These are phyloP conservation scores for Trichoderma virens DNA, from an alignment of 495 filamentous ascomycete species.

Conservation along the genomic window DNA sequence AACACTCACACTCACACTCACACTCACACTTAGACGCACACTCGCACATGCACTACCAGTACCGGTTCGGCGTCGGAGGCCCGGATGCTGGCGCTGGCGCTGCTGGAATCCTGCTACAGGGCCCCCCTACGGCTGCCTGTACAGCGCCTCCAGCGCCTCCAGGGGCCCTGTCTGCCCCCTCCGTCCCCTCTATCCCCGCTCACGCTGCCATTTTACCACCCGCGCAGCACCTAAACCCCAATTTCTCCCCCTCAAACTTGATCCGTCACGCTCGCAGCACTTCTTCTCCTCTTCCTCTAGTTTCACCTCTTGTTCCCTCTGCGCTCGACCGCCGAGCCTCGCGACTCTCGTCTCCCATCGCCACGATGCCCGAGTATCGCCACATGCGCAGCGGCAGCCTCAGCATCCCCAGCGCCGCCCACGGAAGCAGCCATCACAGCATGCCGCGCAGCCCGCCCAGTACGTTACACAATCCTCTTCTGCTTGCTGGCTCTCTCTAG, in stretches of 20 bases:
- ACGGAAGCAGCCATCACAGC: slow-evolving; percentile 24
- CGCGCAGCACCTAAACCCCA: not conserved
- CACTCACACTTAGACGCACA: no score
- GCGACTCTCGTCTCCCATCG: slow-evolving; percentile 4
- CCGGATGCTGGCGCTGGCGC: not conserved
- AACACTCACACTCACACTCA: no score
- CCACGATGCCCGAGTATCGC: slow-evolving; percentile 11
- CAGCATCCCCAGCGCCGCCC: slow-evolving; percentile 13
- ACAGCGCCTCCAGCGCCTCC: not conserved
- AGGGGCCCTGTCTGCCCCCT: not conserved
- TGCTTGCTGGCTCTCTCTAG: not conserved
- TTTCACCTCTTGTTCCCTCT: not conserved
- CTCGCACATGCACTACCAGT: not conserved
- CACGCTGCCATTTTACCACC: not conserved
- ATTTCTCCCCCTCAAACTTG: not conserved
- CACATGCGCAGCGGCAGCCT: slow-evolving; percentile 15
- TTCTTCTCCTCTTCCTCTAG: slow-evolving; percentile 2
- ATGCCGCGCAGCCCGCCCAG: slow-evolving; percentile 72
- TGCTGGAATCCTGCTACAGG: not conserved
- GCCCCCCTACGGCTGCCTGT: not conserved
- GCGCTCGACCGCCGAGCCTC: not conserved
- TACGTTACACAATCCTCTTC: slow-evolving; percentile 31
- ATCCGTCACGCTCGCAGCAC: slow-evolving; percentile 4
- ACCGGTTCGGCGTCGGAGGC: not conserved
- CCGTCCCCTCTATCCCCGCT: not conserved